phyloP scores from a whole-genome alignment of 495 filamentous ascomycete genomes.

The Hypoxylon subgilvum region DNA sequence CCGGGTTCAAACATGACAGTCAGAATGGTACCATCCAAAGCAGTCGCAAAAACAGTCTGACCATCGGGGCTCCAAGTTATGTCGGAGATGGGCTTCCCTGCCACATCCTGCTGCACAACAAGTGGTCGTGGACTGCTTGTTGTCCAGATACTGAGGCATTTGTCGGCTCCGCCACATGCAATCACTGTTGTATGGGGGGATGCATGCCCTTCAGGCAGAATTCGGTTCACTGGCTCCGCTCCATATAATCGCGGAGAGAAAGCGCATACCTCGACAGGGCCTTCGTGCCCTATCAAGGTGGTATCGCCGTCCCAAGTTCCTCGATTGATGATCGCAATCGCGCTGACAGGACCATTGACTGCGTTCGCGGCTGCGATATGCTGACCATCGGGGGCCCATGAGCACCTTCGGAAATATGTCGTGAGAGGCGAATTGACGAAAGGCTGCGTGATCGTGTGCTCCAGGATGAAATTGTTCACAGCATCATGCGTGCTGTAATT shows the following conservation, averaged over 20 bases:
- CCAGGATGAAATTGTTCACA: constrained; percentile 90
- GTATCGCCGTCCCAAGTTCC: constrained; percentile 95
- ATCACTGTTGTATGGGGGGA: constrained; percentile 88
- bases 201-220: constrained; percentile 38
- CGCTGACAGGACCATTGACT: constrained; percentile 94
- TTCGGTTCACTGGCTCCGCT: constrained; percentile 42
- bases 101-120: constrained; percentile 83
- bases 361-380: constrained; percentile 98
- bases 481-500: constrained; percentile 94
- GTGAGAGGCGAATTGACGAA: constrained; percentile 94
- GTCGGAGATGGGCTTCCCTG: constrained; percentile 89
- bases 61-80: constrained; percentile 95
- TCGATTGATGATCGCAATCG: constrained; percentile 92
- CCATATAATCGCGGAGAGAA: constrained; percentile 85
- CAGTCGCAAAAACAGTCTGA: constrained; percentile 80
- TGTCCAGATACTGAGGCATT: constrained; percentile 94
- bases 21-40: constrained; percentile 85
- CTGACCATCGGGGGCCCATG: constrained; percentile 95
- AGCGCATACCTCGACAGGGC: constrained; percentile 93
- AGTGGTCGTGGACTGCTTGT: constrained; percentile 90
- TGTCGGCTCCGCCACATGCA: constrained; percentile 94
- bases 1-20: constrained; percentile 61
- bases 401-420: constrained; percentile 94
- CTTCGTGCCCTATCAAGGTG: constrained; percentile 96
- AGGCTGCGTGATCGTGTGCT: constrained; percentile 81